phyloP scores from a whole-genome alignment of 306 rosid genomes.

The Trifolium fragiferum region DNA sequence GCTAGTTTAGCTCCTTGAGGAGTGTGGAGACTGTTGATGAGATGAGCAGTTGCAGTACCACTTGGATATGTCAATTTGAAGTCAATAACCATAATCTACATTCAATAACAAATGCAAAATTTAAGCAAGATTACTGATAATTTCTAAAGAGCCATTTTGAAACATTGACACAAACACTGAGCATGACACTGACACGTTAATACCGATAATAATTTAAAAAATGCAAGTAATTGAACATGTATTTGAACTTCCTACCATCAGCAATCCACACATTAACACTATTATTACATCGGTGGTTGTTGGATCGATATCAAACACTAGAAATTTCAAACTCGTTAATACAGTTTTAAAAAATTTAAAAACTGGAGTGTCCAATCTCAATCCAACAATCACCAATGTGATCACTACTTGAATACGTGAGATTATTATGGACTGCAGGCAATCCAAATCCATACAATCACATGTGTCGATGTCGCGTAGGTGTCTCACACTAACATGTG shows the following conservation, averaged over 20 bases:
- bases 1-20: slow-evolving; percentile 68
- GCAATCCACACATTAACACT: neutral
- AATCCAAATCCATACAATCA: neutral
- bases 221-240: neutral
- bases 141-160: neutral
- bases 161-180: neutral
- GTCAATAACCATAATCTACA: slow-evolving; percentile 59
- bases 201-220: neutral
- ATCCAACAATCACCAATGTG: neutral
- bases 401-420: neutral
- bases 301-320: neutral
- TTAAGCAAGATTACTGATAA: slow-evolving; percentile 15
- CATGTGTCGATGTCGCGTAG: neutral
- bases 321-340: neutral
- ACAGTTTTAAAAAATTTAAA: neutral
- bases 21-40: slow-evolving; percentile 69
- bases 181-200: neutral
- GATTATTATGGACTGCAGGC: neutral
- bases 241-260: neutral
- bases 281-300: neutral
- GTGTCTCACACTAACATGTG: neutral
- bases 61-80: slow-evolving; percentile 69
- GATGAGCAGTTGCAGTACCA: slow-evolving; percentile 70
- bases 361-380: neutral
- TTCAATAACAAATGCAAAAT: slow-evolving; percentile 31